Conservation (phyloP, 176 grass and related monocot species). For the Rhynchospora tenuis region DNA sequence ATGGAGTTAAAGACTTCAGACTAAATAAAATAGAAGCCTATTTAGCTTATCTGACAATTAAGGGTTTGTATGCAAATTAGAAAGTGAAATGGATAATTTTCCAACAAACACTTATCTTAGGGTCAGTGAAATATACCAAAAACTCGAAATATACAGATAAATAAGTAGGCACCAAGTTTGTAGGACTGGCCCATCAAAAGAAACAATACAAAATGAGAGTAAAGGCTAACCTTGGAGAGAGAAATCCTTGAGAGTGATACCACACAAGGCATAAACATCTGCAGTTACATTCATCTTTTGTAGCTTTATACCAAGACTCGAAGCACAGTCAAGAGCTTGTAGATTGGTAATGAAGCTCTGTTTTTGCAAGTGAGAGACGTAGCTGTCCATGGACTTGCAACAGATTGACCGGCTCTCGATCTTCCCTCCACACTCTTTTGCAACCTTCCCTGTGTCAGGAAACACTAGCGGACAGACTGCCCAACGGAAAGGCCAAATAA, state of each 20-base stretch:
- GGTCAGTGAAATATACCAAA: not conserved
- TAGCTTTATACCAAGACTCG: constrained; percentile 67
- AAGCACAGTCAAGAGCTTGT: constrained; percentile 89
- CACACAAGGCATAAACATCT: constrained; percentile 76
- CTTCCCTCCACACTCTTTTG: constrained; percentile 48
- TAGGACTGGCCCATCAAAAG: not conserved
- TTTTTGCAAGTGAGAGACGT: constrained; percentile 90
- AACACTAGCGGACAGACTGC: constrained; percentile 87
- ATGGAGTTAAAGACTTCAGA: not conserved
- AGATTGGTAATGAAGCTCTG: constrained; percentile 99
- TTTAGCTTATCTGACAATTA: not conserved
- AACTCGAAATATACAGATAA: not conserved
- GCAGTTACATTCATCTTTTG: constrained; percentile 81
- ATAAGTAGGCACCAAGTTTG: not conserved
- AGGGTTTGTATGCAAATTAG: not conserved
- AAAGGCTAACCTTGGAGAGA: constrained; percentile 84
- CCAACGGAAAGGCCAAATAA: constrained; percentile 19
- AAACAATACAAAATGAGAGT: not conserved
- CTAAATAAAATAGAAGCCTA: not conserved
- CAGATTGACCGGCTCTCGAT: constrained; percentile 62
- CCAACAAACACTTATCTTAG: not conserved
- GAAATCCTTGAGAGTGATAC: constrained; percentile 94
- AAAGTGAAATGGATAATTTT: not conserved
- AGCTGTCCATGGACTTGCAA: constrained; percentile 69
- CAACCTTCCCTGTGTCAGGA: constrained; percentile 75